Evolutionary conservation across 306 rosid genomes (phyloP).

Genomic region (Cicer bijugum): DNA sequence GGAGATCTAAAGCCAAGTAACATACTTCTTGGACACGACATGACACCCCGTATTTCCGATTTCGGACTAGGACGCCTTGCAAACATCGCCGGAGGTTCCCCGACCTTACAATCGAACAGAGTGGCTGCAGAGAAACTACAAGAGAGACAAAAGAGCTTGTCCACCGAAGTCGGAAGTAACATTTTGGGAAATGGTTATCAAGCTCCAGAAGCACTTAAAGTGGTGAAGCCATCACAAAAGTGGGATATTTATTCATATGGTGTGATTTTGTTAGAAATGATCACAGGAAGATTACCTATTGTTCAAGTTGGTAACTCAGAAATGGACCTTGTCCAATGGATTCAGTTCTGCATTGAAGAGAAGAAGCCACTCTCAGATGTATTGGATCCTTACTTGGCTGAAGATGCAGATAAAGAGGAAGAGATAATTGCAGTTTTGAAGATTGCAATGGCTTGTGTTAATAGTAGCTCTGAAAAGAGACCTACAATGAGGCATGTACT

Average conservation of each 20-base stretch:
- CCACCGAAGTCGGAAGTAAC: constrained; percentile 56
- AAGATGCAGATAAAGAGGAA: constrained; percentile 76
- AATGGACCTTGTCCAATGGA: constrained; percentile 94
- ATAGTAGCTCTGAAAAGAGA: constrained; percentile 82
- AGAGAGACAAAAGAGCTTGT: constrained; percentile 65
- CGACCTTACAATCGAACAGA: constrained; percentile 74
- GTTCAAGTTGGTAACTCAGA: constrained; percentile 77
- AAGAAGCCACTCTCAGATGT: constrained; percentile 88
- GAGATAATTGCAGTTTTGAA: constrained; percentile 82
- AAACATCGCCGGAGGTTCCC: constrained; percentile 87
- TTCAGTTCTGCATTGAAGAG: constrained; percentile 90
- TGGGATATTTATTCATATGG: constrained; percentile 97
- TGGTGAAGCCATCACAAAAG: constrained; percentile 96
- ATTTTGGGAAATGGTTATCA: constrained; percentile 65
- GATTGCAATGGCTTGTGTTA: constrained; percentile 92
- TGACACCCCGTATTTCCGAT: constrained; percentile 85
- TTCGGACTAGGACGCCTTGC: constrained; percentile 97
- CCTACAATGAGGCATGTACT: constrained; percentile 86
- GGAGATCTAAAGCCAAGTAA: constrained; percentile 88
- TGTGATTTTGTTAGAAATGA: constrained; percentile 84
- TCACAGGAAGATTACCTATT: constrained; percentile 79
- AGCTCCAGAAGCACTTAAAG: constrained; percentile 89
- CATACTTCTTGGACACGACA: constrained; percentile 76
- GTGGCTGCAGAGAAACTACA: constrained; percentile 62
- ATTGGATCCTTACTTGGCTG: constrained; percentile 70